A percentile compares a stretch with the other conserved stretches of the same genome.
Conservation (phyloP, 176 grass and related monocot genomes). For the Dendrocalamus sinicus region DNA sequence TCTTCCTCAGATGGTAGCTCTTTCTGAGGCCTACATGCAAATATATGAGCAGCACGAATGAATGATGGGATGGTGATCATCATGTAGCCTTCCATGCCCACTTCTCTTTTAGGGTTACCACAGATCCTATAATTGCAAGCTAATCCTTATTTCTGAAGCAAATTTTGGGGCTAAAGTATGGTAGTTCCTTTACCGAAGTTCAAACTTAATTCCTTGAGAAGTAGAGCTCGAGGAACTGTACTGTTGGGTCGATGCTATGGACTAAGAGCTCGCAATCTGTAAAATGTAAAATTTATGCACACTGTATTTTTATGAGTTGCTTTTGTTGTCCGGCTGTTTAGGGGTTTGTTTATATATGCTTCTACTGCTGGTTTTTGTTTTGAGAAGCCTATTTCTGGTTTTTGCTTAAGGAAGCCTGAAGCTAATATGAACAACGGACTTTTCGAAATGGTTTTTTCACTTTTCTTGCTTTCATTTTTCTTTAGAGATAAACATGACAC, state of each 20-base stretch:
- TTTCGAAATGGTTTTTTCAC: too few species aligned
- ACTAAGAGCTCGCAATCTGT: background rate
- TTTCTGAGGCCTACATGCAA: conserved; percentile 96
- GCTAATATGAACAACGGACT: too few species aligned
- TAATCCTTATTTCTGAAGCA: conserved; percentile 16
- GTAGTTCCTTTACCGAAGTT: background rate
- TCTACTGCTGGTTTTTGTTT: too few species aligned
- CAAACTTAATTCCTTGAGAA: background rate
- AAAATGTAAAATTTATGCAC: background rate
- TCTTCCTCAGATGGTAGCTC: conserved; percentile 96
- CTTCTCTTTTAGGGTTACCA: background rate
- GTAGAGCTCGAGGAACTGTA: background rate
- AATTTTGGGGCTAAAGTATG: background rate
- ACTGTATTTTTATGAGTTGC: background rate
- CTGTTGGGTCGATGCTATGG: background rate
- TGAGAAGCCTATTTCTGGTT: too few species aligned
- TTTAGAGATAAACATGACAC: too few species aligned
- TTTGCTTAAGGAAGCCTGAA: too few species aligned
- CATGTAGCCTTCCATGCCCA: background rate
- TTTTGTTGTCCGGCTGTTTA: background rate
- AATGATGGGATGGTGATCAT: conserved; percentile 22
- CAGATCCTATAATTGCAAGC: background rate
- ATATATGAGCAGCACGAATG: conserved; percentile 95
- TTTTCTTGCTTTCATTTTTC: too few species aligned
- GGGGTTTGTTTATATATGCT: too few species aligned